Evolutionary conservation across 1,284 basidiomycete genomes (phyloP).

Genomic region (Apiotrichum montevideense): DNA sequence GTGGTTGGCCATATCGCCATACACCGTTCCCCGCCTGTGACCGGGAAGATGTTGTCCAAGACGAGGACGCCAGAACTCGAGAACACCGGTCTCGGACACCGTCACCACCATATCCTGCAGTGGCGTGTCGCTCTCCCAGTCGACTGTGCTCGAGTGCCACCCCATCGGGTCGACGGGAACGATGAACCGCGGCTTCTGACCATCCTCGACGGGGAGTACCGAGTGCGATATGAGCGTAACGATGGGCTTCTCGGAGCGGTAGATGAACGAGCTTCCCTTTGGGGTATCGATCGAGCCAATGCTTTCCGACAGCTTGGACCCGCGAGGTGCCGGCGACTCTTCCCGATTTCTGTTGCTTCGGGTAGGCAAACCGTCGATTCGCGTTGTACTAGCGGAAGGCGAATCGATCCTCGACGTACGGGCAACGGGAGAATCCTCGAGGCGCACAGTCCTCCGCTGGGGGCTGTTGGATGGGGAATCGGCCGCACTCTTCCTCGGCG

Average conservation of each 20-base stretch:
- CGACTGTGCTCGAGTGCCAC: constrained; percentile 56
- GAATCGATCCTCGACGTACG: background rate
- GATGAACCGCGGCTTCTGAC: constrained; percentile 26
- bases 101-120: constrained; percentile 69
- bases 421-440: background rate
- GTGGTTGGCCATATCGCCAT: constrained; percentile 4
- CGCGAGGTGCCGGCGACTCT: background rate
- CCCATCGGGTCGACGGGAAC: constrained; percentile 86
- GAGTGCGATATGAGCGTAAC: constrained; percentile 33
- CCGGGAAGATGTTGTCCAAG: constrained; percentile 45
- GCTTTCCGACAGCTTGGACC: background rate
- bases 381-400: no score
- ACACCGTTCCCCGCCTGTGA: constrained; percentile 1
- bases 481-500: background rate
- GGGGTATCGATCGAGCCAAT: background rate
- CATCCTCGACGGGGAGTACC: constrained; percentile 26
- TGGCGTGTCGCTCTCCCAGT: constrained; percentile 36
- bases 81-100: constrained; percentile 62
- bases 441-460: background rate
- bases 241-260: constrained; percentile 23
- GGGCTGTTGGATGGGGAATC: background rate
- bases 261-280: constrained; percentile 1
- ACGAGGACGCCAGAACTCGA: constrained; percentile 72
- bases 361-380: no score
- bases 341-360: no score